A percentile compares a stretch with the other conserved stretches of the same genome.
Conservation (phyloP, 106 monocot species). For the Dendrobium chrysotoxum region DNA sequence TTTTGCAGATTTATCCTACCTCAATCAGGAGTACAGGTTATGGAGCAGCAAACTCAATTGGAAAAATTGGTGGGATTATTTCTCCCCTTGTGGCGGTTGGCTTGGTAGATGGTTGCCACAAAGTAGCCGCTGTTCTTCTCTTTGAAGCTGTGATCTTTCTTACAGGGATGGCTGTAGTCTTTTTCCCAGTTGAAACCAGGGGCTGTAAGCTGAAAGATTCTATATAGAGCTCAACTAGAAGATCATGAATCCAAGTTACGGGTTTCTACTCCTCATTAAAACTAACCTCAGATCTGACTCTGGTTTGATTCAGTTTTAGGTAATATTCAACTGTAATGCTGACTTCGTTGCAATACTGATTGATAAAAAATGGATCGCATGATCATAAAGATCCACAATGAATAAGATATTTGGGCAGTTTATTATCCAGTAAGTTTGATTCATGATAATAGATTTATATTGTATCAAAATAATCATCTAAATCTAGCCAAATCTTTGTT, state of each 20-base stretch:
- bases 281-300: too few species aligned
- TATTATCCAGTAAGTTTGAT: too few species aligned
- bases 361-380: too few species aligned
- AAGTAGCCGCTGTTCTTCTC: slow-evolving; percentile 43
- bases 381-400: too few species aligned
- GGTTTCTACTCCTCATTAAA: too few species aligned
- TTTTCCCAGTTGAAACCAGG: slow-evolving; percentile 82
- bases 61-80: slow-evolving; percentile 74
- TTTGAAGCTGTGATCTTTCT: slow-evolving; percentile 59
- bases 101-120: slow-evolving; percentile 77
- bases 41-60: slow-evolving; percentile 66
- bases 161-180: slow-evolving; percentile 50
- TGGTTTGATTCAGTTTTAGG: too few species aligned
- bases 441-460: too few species aligned
- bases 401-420: too few species aligned
- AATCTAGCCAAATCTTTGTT: not conserved
- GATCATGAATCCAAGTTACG: too few species aligned
- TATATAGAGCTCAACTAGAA: not conserved
- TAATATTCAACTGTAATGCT: too few species aligned
- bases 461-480: too few species aligned
- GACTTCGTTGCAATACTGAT: too few species aligned
- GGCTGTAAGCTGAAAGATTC: slow-evolving; percentile 58
- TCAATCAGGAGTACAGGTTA: slow-evolving; percentile 74
- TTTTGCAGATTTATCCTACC: slow-evolving; percentile 72
- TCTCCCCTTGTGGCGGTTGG: slow-evolving; percentile 85